Conservation (phyloP, 352 stramenopile genomes). For the Globisporangium apiculatum region DNA sequence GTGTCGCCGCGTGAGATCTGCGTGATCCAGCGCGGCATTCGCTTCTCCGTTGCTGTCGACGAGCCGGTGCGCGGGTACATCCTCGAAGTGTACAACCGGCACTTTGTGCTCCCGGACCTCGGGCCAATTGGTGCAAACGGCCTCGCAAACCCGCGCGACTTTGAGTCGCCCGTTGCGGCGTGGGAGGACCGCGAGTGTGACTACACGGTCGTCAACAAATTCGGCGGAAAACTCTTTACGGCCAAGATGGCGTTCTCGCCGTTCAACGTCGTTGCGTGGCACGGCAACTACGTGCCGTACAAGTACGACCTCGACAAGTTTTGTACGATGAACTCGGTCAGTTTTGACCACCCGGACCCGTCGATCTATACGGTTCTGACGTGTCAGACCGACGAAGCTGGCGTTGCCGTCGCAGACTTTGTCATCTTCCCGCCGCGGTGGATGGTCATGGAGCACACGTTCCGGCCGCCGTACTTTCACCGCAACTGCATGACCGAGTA, state of each 20-base stretch:
- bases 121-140: constrained; percentile 95
- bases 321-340: constrained; percentile 94
- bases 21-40: constrained; percentile 93
- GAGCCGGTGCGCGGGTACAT: constrained; percentile 90
- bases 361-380: constrained; percentile 98
- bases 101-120: constrained; percentile 93
- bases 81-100: constrained; percentile 92
- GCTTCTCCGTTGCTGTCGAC: constrained; percentile 89
- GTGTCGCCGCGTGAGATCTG: constrained; percentile 89
- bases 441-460: constrained; percentile 91
- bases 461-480: constrained; percentile 93
- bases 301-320: constrained; percentile 97
- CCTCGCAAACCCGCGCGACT: constrained; percentile 94
- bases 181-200: constrained; percentile 86
- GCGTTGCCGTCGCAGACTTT: constrained; percentile 94
- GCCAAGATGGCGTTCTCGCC: constrained; percentile 83
- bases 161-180: constrained; percentile 86
- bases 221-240: constrained; percentile 88
- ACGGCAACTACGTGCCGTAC: constrained; percentile 97
- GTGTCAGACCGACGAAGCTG: constrained; percentile 87
- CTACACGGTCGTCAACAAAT: constrained; percentile 80
- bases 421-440: constrained; percentile 96
- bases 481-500: constrained; percentile 97
- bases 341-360: constrained; percentile 95
- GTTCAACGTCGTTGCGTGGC: constrained; percentile 97